These are phyloP conservation scores for Saxophila tyrrhenica DNA, from an alignment of 495 filamentous ascomycete genomes.

Conservation along the genomic window DNA sequence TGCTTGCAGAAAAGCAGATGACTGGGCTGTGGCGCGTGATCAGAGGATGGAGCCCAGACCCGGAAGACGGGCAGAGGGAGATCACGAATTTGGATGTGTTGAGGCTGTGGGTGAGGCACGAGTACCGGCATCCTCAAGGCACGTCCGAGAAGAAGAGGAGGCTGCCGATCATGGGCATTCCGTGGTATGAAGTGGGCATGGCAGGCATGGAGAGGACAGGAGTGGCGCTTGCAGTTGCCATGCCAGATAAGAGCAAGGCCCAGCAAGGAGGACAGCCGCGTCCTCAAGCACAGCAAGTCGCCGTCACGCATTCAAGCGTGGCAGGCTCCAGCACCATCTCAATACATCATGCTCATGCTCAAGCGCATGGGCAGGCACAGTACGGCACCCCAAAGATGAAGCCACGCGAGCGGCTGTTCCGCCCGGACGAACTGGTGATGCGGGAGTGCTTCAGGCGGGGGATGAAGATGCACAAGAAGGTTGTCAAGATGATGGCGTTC, in stretches of 20 bases:
- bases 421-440: conserved; percentile 46
- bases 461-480: conserved; percentile 35
- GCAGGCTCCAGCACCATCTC: background rate
- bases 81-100: conserved; percentile 33
- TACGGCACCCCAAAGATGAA: conserved; percentile 20
- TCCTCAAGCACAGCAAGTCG: background rate
- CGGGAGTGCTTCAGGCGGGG: conserved; percentile 37
- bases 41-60: conserved; percentile 19
- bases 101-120: conserved; percentile 35
- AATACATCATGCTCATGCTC: background rate
- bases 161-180: conserved; percentile 36
- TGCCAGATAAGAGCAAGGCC: background rate
- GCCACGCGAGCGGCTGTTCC: conserved; percentile 30
- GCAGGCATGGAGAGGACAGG: conserved; percentile 13
- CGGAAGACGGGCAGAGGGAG: conserved; percentile 26
- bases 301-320: background rate
- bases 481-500: conserved; percentile 41
- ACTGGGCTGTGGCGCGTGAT: conserved; percentile 40
- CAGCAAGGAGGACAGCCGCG: background rate
- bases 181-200: conserved; percentile 36
- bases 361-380: conserved; percentile 1
- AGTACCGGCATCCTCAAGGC: conserved; percentile 5
- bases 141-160: conserved; percentile 7
- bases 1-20: conserved; percentile 49
- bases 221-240: background rate